Evolutionary conservation across 169 alveolate species (phyloP), one percentile per base, ranked within the genome.

Genomic region (Eimeria brunetti): DNA sequence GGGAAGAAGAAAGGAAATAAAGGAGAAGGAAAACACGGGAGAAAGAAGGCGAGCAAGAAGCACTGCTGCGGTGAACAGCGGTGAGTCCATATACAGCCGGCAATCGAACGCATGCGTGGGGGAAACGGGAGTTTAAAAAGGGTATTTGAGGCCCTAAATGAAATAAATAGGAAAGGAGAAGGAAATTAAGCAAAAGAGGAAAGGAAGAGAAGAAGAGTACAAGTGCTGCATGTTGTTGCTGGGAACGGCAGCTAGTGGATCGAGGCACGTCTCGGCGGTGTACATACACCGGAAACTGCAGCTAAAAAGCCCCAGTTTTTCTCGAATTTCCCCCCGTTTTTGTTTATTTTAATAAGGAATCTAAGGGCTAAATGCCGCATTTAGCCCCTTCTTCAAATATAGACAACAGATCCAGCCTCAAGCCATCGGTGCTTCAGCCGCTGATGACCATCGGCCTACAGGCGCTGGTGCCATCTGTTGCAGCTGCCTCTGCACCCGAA

Each of bases 211-310:
- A 49, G 24, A 14, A 3, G 46, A 81, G 18, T 51, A 4, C 44
- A 36, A 30, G 69, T 33, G 67, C 89, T 73, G 30, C 89, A 36
- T 22, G 46, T 22, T 81, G 89, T 12, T 24, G 71, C 33, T 30
- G 89, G 89, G 89, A 81, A 81, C 71, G 73, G 36, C 62, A 75
- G 85, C 85, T 75, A 75, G 85, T 75, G 85, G 85, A 75, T 75
- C 85, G 85, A 75, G 85, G 51, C 85, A 75, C 85, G 85, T 75
- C 85, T 75, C 85, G 85, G 85, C 85, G 24, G 85, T 75, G 56
- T 41, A 7, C 38, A 58, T 41, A 22, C n/a, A 44, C 60, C 51
- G 51, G 58, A 75, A 75, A 41, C 58, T 22, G 1, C 85, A 0
- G 36, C 41, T 14, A 1, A 67, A 67, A 67, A 67, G 14, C 18